A percentile compares a stretch with the other conserved stretches of the same genome.
These are phyloP conservation scores for Zoysia matrella DNA, from an alignment of 202 grass and related monocot genomes.

Conservation along the genomic window DNA sequence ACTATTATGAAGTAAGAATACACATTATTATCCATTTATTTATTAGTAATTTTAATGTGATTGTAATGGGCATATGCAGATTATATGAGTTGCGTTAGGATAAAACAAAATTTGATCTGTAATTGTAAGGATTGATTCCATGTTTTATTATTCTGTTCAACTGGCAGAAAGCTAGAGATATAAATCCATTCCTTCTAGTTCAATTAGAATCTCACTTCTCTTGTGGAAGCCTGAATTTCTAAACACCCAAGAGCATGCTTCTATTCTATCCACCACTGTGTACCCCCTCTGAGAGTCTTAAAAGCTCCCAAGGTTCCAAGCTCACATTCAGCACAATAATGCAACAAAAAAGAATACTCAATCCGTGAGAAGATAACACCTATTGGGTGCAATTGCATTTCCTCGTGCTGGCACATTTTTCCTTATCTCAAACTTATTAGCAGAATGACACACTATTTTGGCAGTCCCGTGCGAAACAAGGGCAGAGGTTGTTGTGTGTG, in stretches of 20 bases:
- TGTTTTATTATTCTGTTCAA: background rate
- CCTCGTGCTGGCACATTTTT: background rate
- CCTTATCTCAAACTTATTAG: background rate
- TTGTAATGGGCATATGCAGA: background rate
- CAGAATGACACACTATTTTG: background rate
- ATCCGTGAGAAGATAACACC: background rate
- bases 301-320: constrained; percentile 5
- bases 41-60: background rate
- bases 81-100: constrained; percentile 12
- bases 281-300: constrained; percentile 1
- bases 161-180: background rate
- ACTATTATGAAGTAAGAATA: background rate
- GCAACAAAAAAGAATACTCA: constrained; percentile 8
- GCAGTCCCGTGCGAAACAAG: background rate
- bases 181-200: constrained; percentile 1
- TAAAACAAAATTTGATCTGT: background rate
- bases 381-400: background rate
- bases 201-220: constrained; percentile 22
- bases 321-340: background rate
- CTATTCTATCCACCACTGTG: background rate
- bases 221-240: background rate
- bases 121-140: background rate
- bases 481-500: background rate
- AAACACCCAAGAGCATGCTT: background rate
- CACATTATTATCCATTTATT: background rate